A percentile compares a stretch with the other conserved stretches of the same genome.
phyloP scores from a whole-genome alignment of 192 early-diverging fungal genomes.

The Cetraspora pellucida region DNA sequence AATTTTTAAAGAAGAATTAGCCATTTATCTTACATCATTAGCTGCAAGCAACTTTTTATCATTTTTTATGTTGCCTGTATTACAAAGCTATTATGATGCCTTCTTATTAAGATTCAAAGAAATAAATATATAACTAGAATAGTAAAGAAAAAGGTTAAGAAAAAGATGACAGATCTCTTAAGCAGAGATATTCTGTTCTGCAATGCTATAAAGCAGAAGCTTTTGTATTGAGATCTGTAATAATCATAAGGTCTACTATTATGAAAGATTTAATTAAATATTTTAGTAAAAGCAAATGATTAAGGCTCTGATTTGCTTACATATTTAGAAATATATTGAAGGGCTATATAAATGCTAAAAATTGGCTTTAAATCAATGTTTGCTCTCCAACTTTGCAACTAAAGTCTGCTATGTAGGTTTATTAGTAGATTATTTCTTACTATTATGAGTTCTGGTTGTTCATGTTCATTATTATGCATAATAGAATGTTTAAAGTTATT shows the following conservation, averaged over 20 bases:
- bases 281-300: slow-evolving; percentile 2
- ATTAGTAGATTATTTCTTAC: background rate
- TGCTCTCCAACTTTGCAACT: slow-evolving; percentile 8
- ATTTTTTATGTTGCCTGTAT: background rate
- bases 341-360: background rate
- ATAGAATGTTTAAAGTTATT: background rate
- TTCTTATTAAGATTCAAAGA: slow-evolving; percentile 16
- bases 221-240: slow-evolving; percentile 4
- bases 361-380: slow-evolving; percentile 3
- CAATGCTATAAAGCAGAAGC: slow-evolving; percentile 9
- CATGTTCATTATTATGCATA: background rate
- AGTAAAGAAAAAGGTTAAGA: background rate
- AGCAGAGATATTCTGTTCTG: background rate
- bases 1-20: background rate
- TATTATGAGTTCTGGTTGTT: background rate
- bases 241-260: background rate
- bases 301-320: background rate
- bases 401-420: background rate
- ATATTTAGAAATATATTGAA: too few relatives aligned
- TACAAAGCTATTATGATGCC: background rate
- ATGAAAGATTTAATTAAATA: background rate
- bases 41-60: background rate
- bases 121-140: slow-evolving; percentile 13
- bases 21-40: background rate
- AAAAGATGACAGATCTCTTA: background rate